Evolutionary conservation across 2,329 filamentous ascomycete genomes (phyloP).

Genomic region (Aspergillus quadrilineatus): DNA sequence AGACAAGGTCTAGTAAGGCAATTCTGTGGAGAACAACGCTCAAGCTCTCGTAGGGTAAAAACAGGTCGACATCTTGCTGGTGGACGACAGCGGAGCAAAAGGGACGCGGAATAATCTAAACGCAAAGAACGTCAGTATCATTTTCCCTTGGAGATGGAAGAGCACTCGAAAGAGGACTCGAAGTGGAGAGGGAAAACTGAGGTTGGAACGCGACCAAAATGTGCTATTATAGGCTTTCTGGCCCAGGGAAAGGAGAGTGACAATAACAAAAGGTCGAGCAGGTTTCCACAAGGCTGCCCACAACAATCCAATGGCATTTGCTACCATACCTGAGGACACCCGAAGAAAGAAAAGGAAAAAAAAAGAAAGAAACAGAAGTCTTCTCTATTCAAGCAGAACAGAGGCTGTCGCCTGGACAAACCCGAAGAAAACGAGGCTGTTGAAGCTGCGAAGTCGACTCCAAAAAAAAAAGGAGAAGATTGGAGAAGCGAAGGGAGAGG

Average conservation of each 20-base stretch:
- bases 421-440: conserved; percentile 16
- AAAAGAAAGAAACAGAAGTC: conserved; percentile 1
- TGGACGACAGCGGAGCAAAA: conserved; percentile 17
- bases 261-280: conserved; percentile 14
- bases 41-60: conserved; percentile 30
- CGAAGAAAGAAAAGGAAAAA: conserved; percentile 9
- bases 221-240: conserved; percentile 4
- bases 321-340: conserved; percentile 10
- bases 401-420: conserved; percentile 28
- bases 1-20: conserved; percentile 32
- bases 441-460: conserved; percentile 17
- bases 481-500: conserved; percentile 8
- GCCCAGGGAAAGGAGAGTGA: conserved; percentile 1
- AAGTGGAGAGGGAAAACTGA: neutral
- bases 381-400: conserved; percentile 11
- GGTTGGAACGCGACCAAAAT: conserved; percentile 4
- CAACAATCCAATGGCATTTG: conserved; percentile 13
- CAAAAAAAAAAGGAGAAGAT: conserved; percentile 20
- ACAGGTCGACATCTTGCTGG: conserved; percentile 37
- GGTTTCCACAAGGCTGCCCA: conserved; percentile 15
- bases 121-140: conserved; percentile 11
- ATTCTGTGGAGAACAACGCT: conserved; percentile 38
- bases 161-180: neutral
- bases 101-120: conserved; percentile 27
- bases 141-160: neutral